Conservation (phyloP, 768 basidiomycete genomes). For the Phlebiopsis flavidoalba region DNA sequence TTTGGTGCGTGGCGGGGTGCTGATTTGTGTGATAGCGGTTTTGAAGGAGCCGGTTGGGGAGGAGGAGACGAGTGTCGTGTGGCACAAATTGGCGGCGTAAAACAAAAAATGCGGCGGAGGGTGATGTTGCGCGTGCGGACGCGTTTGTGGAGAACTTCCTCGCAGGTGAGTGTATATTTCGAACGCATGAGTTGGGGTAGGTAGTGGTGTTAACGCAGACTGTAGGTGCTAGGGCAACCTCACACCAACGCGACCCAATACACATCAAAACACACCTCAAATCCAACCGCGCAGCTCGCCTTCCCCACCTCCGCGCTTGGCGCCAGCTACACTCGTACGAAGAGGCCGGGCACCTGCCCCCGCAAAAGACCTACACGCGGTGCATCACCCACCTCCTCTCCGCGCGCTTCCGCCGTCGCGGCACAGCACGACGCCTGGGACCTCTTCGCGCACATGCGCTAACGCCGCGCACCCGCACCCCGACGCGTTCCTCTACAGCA, state of each 20-base stretch:
- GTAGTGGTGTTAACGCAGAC: constrained; percentile 11
- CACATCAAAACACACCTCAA: constrained; percentile 67
- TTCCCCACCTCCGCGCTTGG: constrained; percentile 64
- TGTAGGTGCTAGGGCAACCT: constrained; percentile 36
- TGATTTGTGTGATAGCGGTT: constrained; percentile 29
- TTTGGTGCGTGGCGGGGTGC: background rate
- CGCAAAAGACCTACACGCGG: constrained; percentile 70
- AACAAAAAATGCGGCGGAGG: constrained; percentile 42
- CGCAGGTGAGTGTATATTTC: background rate
- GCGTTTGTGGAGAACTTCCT: constrained; percentile 31
- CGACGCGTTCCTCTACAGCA: constrained; percentile 62
- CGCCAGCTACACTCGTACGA: constrained; percentile 72
- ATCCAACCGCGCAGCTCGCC: constrained; percentile 36
- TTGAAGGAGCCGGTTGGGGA: constrained; percentile 33
- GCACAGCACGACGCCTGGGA: constrained; percentile 88
- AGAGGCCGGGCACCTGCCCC: constrained; percentile 50
- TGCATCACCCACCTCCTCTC: constrained; percentile 57
- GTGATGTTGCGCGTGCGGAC: constrained; percentile 44
- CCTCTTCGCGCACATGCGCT: constrained; percentile 93
- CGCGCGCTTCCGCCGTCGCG: constrained; percentile 36
- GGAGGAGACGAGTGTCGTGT: constrained; percentile 36
- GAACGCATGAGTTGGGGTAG: background rate
- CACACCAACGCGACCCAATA: constrained; percentile 60
- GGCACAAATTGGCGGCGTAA: constrained; percentile 45
- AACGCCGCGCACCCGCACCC: constrained; percentile 87